A percentile compares a stretch with the other conserved stretches of the same genome.
Conservation (phyloP, 108 stramenopile genomes). For the Nannochloropsis salina region DNA sequence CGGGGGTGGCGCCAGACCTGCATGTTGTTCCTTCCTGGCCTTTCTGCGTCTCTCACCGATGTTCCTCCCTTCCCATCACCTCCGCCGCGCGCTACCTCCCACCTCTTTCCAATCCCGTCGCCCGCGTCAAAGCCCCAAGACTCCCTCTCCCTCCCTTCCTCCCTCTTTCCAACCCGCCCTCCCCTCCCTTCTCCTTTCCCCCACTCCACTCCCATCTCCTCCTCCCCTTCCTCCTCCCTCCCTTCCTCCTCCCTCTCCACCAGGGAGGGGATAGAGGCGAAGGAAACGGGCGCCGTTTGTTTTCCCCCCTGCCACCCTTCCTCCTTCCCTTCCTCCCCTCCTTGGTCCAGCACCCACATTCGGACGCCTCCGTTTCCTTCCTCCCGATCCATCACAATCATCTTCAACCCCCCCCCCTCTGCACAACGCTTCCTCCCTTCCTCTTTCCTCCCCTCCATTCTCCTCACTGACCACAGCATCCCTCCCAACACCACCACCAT, state of each 20-base stretch:
- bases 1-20: neutral
- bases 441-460: neutral
- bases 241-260: neutral
- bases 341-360: neutral
- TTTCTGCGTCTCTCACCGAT: neutral
- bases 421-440: neutral
- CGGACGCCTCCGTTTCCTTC: too few relatives aligned
- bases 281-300: neutral
- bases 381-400: too few relatives aligned
- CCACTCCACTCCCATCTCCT: neutral
- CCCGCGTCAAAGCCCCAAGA: neutral
- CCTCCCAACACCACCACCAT: neutral
- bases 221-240: neutral
- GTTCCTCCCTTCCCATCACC: too few relatives aligned
- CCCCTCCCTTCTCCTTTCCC: neutral
- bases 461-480: too few relatives aligned
- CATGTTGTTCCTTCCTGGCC: neutral
- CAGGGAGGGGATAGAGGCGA: neutral
- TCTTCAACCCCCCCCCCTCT: too few relatives aligned
- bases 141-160: neutral
- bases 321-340: conserved; percentile 3
- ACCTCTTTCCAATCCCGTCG: neutral
- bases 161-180: neutral
- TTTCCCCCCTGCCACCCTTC: neutral
- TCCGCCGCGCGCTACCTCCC: neutral